phyloP scores from a whole-genome alignment of 345 rosid species.

The Chamaenerion angustifolium region DNA sequence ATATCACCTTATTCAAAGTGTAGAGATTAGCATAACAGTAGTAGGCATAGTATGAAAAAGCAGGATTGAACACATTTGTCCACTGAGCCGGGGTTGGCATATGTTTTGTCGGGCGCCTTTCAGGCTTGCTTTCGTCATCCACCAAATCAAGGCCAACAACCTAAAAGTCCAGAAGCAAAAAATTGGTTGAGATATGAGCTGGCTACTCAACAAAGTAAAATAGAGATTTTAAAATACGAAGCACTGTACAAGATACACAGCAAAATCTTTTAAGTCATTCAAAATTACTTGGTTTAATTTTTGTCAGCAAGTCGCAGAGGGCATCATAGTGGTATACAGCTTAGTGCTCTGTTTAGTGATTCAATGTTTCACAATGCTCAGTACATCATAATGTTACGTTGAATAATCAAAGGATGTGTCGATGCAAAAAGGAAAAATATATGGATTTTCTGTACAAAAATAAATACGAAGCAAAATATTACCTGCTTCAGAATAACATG shows the following conservation, averaged over 20 bases:
- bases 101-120: constrained; percentile 98
- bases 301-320: too few species aligned
- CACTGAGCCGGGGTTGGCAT: constrained; percentile 99
- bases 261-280: too few species aligned
- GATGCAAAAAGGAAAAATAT: neutral
- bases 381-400: too few species aligned
- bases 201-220: neutral
- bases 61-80: constrained; percentile 96
- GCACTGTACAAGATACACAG: too few species aligned
- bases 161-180: constrained; percentile 26
- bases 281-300: too few species aligned
- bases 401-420: too few species aligned
- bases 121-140: constrained; percentile 99
- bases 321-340: too few species aligned
- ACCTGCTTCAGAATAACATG: constrained; percentile 98
- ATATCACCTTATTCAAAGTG: constrained; percentile 74
- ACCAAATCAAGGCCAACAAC: constrained; percentile 98
- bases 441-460: neutral
- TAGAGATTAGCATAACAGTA: constrained; percentile 94
- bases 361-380: too few species aligned
- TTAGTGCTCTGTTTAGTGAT: too few species aligned
- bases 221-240: too few species aligned
- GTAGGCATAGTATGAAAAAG: constrained; percentile 84
- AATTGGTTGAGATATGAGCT: neutral
- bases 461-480: constrained; percentile 1